Evolutionary conservation across 2,329 filamentous ascomycete species (phyloP).

Genomic region (Apiospora marii): DNA sequence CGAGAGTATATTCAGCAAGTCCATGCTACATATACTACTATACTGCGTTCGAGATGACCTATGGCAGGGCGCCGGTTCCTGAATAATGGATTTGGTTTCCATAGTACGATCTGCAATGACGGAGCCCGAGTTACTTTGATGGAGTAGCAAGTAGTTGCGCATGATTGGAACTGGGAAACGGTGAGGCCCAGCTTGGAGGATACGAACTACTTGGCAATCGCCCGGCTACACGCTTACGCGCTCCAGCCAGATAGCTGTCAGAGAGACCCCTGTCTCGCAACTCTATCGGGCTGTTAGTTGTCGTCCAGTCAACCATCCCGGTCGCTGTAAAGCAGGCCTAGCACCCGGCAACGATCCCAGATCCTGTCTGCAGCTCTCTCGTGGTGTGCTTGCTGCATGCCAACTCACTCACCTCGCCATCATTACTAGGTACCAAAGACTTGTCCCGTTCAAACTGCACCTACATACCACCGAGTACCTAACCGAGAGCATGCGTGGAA

Average conservation of each 20-base stretch:
- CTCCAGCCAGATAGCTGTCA: slow-evolving; percentile 1
- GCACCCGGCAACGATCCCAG: not conserved
- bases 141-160: not conserved
- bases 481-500: not conserved
- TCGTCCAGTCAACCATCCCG: slow-evolving; percentile 17
- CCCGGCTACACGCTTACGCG: not conserved
- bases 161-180: slow-evolving; percentile 18
- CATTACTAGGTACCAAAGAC: not conserved
- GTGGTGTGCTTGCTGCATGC: slow-evolving; percentile 1
- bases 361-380: slow-evolving; percentile 9
- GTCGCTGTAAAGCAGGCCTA: slow-evolving; percentile 5
- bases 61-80: not conserved
- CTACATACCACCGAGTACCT: not conserved
- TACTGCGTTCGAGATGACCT: not conserved
- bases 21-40: not conserved
- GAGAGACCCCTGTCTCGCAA: not conserved
- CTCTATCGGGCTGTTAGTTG: not conserved
- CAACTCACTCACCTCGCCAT: slow-evolving; percentile 13
- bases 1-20: not conserved
- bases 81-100: slow-evolving; percentile 20
- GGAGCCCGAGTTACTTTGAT: slow-evolving; percentile 15
- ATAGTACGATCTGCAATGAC: slow-evolving; percentile 13
- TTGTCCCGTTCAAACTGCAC: not conserved
- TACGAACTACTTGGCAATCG: not conserved
- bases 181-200: slow-evolving; percentile 11